Evolutionary conservation across 164 flowering plant genomes (phyloP).

Genomic region (Cinnamomum micranthum): DNA sequence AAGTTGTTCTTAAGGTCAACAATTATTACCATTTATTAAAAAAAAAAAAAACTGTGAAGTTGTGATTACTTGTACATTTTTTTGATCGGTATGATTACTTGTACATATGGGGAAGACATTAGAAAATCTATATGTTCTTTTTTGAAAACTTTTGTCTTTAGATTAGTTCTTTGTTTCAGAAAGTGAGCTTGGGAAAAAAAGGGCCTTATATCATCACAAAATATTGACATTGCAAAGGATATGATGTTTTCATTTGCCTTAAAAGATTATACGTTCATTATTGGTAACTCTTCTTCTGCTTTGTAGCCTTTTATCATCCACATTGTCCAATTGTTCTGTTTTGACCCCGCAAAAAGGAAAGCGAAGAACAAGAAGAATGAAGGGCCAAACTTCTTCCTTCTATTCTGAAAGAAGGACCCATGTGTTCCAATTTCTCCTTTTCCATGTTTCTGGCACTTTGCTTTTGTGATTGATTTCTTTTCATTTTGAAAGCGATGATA

Average conservation of each 20-base stretch:
- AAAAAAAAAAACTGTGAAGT: neutral
- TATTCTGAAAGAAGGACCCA: neutral
- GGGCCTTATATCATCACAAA: neutral
- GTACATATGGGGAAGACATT: no score
- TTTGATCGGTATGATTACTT: no score
- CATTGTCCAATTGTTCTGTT: no score
- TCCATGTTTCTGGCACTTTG: neutral
- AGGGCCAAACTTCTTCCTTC: neutral
- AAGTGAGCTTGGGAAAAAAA: no score
- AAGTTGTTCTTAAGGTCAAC: conserved; percentile 78
- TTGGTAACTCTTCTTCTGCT: neutral
- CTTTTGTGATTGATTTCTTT: neutral
- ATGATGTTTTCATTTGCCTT: neutral
- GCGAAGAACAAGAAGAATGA: no score
- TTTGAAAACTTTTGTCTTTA: neutral
- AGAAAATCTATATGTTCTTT: neutral
- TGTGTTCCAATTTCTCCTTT: neutral
- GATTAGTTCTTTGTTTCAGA: neutral
- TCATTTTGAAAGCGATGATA: neutral
- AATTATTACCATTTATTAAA: neutral
- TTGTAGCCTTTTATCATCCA: neutral
- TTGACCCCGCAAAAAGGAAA: no score
- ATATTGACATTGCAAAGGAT: neutral
- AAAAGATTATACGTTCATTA: neutral
- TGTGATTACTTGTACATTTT: neutral